Conservation (phyloP, 495 filamentous ascomycete species). For the Podospora sp. region DNA sequence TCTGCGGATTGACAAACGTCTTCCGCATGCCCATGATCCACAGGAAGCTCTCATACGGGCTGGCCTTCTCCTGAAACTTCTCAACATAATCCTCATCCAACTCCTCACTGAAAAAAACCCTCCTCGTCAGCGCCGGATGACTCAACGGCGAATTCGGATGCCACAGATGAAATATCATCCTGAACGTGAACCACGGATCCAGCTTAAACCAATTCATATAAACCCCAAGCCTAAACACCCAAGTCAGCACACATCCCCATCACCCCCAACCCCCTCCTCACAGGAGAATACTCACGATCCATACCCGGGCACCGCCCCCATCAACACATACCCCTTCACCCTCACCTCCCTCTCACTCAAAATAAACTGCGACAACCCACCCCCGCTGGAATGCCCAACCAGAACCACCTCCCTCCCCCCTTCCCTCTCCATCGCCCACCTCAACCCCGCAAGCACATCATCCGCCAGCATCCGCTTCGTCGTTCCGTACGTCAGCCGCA, state of each 20-base stretch:
- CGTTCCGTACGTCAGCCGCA: constrained; percentile 41
- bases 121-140: constrained; percentile 42
- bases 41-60: constrained; percentile 48
- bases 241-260: constrained; percentile 14
- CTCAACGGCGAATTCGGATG: constrained; percentile 54
- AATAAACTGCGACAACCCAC: constrained; percentile 49
- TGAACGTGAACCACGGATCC: constrained; percentile 47
- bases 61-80: constrained; percentile 39
- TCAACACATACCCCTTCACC: constrained; percentile 44
- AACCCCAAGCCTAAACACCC: constrained; percentile 32
- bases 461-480: constrained; percentile 43
- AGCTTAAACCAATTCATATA: constrained; percentile 49
- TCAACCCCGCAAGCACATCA: constrained; percentile 45
- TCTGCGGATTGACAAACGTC: constrained; percentile 40
- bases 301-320: constrained; percentile 45
- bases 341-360: constrained; percentile 40
- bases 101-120: constrained; percentile 46
- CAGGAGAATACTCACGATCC: constrained; percentile 45
- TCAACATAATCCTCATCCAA: constrained; percentile 34
- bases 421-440: constrained; percentile 35
- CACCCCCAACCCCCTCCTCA: not conserved
- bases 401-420: constrained; percentile 42
- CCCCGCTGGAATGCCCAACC: constrained; percentile 52
- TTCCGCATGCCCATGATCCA: constrained; percentile 49
- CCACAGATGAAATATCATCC: constrained; percentile 45